Evolutionary conservation across 2,329 filamentous ascomycete species (phyloP), one percentile per base, ranked within the genome.

Genomic region (Fusarium coffeatum): DNA sequence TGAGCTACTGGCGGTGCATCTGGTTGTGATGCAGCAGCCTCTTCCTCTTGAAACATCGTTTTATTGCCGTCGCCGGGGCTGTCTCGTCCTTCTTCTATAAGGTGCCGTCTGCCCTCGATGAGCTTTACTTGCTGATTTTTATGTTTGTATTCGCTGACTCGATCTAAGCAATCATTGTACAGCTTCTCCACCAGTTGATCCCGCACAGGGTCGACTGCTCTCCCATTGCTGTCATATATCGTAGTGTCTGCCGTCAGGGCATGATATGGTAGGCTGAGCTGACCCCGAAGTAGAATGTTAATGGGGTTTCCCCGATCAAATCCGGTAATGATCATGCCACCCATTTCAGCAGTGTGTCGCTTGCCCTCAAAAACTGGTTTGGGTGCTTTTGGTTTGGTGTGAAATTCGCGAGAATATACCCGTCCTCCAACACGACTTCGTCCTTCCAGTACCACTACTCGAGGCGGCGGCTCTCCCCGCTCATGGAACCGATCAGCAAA

Each of bases 261-360:
- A 79, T 98, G 93, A 77, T 97, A 98, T 18, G 90, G 90, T 22
- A 99, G 86, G 27, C 92, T 92, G 50, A 99, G 86, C 80, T 99
- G 97, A 18, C 93, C 94, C 71, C 96, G 90, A 59, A 99, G 90
- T 64, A 99, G 89, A 50, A 94, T 89, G 77, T 98, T 97, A 73
- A 99, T 83, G 8, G 96, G 96, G 74, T 99, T 99, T 20, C 97
- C 97, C 71, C 93, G 89, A 72, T 98, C 94, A 78, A 98, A 99
- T 1, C 96, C 96, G 34, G 97, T 98, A 66, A 99, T 94, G 64
- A 99, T 98, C 86, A 99, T 97, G 58, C 95, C 96, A 28, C 96
- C 96, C 90, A 98, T 97, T 79, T 99, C 96, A 32, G 93, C 96
- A 22, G 94, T 98, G 76, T 91, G 92, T 53, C 89, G 84, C 66